Conservation (phyloP, 2,329 filamentous ascomycete species). For the Trichoderma cornu-damae region DNA sequence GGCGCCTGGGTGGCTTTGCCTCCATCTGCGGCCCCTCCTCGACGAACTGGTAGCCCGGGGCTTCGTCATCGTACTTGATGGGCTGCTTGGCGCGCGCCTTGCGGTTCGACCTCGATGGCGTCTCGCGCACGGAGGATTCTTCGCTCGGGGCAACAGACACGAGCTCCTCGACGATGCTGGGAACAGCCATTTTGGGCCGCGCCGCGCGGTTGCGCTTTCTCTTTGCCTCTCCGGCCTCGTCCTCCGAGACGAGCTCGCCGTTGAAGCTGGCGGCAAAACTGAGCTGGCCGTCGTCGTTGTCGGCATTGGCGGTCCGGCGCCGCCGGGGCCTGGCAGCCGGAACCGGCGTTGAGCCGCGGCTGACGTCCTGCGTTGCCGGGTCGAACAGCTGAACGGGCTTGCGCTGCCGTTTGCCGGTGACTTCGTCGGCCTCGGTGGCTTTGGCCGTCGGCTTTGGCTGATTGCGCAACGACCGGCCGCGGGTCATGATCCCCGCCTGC, state of each 20-base stretch:
- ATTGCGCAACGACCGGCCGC: conserved; percentile 50
- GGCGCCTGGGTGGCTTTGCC: conserved; percentile 30
- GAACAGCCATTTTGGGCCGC: conserved; percentile 26
- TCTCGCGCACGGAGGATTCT: conserved; percentile 7
- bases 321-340: conserved; percentile 31
- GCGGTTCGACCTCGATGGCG: conserved; percentile 24
- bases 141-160: conserved; percentile 18
- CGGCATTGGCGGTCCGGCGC: conserved; percentile 30
- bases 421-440: conserved; percentile 50
- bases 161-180: conserved; percentile 27
- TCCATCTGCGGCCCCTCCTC: conserved; percentile 25
- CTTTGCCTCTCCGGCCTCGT: conserved; percentile 24
- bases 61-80: conserved; percentile 29
- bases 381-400: conserved; percentile 49
- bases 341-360: conserved; percentile 48
- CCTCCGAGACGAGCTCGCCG: conserved; percentile 32
- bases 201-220: conserved; percentile 31
- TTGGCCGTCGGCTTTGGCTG: conserved; percentile 54
- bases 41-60: conserved; percentile 27
- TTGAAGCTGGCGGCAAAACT: conserved; percentile 33
- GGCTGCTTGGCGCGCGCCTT: conserved; percentile 26
- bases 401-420: conserved; percentile 50
- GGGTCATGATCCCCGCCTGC: conserved; percentile 46
- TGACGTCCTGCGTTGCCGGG: conserved; percentile 46
- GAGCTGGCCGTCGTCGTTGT: conserved; percentile 27